Base-by-base conservation (phyloP, 2,329 filamentous ascomycete genomes). In the Colletotrichum echinochloae region DNA sequence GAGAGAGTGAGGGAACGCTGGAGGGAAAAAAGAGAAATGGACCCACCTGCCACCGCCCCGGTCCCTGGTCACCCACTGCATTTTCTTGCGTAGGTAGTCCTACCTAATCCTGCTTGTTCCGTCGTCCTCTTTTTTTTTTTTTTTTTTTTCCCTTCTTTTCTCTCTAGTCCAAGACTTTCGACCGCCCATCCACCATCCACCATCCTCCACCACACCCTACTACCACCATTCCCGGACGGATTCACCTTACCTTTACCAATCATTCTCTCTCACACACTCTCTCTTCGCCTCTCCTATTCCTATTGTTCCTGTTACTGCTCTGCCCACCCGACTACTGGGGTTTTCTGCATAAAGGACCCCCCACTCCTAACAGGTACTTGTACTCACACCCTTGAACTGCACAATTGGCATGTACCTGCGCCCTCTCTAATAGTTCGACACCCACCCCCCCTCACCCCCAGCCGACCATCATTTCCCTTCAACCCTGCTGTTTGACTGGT, bases 401-500 rank as follows among this genome's bases (percentile, higher is more conserved):
- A 44, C 33, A 30, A 26, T 51, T 54, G 44, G 26, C 65, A 68
- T 46, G 65, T 68, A 68, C 65, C 60, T 57, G 52, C 52, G 41
- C 54, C 26, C 57, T 52, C 48, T 59, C 64, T 57, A 52, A 39
- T 70, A 67, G 57, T 70, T 67, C 67, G 56, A 70, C 64, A 51
- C 63, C 67, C 66, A 11, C 7, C 41, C 41, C 67, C 66, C 67
- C 66, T 12, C 7, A 18, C 41, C 67, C 66, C 67, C 51, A 48
- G 67, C 49, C 67, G 54, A 66, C 71, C 62, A 73, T 73, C 72
- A 73, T 73, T 73, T 73, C 70, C 70, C 62, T 66, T 70, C 56
- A 35, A 67, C 70, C 59, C 48, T 61, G 70, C 60, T 72, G 64
- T 73, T 66, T 72, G 67, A 73, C 72, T 73, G 72, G 72, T 62